These are phyloP conservation scores for Neospora caninum DNA, from an alignment of 169 alveolate genomes.

Conservation along the genomic window DNA sequence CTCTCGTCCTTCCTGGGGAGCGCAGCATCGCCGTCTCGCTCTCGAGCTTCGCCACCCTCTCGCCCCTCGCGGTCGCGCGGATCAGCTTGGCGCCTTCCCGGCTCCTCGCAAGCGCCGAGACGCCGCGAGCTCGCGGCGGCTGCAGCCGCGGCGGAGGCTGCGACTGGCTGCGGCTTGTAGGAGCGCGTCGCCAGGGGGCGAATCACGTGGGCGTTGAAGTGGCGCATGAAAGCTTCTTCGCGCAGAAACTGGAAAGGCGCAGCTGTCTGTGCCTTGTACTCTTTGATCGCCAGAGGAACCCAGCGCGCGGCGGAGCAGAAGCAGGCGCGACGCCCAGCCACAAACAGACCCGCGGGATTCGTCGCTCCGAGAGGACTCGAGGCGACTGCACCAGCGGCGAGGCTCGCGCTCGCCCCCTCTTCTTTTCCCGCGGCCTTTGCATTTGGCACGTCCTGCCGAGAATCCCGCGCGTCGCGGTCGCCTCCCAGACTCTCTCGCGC, in stretches of 20 bases:
- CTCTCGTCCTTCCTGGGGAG: background rate
- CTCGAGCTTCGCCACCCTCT: background rate
- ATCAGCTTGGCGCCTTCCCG: background rate
- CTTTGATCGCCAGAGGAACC: conserved; percentile 34
- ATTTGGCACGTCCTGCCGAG: background rate
- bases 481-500: background rate
- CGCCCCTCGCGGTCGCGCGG: background rate
- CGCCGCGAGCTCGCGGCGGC: background rate
- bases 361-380: background rate
- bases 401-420: background rate
- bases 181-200: conserved; percentile 51
- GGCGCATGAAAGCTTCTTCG: conserved; percentile 56
- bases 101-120: background rate
- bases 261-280: conserved; percentile 51
- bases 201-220: conserved; percentile 43
- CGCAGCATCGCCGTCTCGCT: background rate
- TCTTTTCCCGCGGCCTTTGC: background rate
- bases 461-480: background rate
- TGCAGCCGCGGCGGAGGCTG: background rate
- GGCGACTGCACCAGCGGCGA: no score
- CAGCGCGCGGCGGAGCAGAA: background rate
- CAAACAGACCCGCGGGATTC: background rate
- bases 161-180: background rate
- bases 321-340: background rate
- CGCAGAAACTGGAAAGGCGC: conserved; percentile 58